A percentile compares a stretch with the other conserved stretches of the same genome.
Evolutionary conservation across 169 alveolate species (phyloP).

Genomic region (Plasmodium gaboni): DNA sequence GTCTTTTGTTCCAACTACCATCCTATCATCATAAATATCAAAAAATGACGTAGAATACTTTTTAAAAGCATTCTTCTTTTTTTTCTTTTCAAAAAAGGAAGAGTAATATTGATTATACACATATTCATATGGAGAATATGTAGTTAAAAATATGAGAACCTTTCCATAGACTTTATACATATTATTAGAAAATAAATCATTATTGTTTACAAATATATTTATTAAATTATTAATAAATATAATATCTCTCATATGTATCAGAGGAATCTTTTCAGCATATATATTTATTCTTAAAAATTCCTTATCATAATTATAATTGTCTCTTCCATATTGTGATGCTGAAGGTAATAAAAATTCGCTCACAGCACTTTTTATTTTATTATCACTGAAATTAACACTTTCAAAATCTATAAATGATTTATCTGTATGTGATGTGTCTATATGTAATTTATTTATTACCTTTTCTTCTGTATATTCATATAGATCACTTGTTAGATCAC

Average conservation of each 20-base stretch:
- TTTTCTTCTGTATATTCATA: neutral
- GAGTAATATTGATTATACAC: conserved; percentile 60
- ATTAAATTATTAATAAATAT: conserved; percentile 49
- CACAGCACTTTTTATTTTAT: conserved; percentile 4
- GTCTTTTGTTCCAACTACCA: neutral
- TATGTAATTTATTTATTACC: neutral
- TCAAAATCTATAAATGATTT: too few species aligned
- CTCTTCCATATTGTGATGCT: conserved; percentile 72
- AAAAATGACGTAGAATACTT: conserved; percentile 54
- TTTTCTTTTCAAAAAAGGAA: conserved; percentile 10
- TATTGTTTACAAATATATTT: conserved; percentile 50
- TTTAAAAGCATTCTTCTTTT: neutral
- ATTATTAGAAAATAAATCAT: conserved; percentile 20
- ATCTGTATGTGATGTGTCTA: neutral
- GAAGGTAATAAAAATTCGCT: conserved; percentile 65
- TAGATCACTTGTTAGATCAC: too few species aligned
- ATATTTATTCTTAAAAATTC: conserved; percentile 67
- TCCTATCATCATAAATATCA: conserved; percentile 29
- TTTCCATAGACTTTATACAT: conserved; percentile 53
- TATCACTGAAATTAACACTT: neutral
- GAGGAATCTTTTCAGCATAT: conserved; percentile 68
- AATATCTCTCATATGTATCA: conserved; percentile 60
- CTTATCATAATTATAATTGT: conserved; percentile 20
- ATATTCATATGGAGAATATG: conserved; percentile 71
- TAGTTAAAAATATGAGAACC: conserved; percentile 54